Base-by-base conservation (phyloP, 2,329 filamentous ascomycete genomes). In the Neonectria ditissima region DNA sequence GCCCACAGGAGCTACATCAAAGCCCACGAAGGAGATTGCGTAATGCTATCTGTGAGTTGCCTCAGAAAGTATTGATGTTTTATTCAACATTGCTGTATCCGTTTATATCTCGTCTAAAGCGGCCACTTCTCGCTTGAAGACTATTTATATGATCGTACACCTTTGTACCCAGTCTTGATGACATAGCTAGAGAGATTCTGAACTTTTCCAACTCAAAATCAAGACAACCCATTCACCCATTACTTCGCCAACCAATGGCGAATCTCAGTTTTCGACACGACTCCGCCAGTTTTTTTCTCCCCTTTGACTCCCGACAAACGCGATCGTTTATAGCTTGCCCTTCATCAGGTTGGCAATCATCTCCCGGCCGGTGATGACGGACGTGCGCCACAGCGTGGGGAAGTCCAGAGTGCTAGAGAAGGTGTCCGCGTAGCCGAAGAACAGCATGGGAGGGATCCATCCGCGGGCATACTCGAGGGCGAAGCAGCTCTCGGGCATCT, bases 381-480 rank as follows among this genome's bases (percentile, higher is more conserved):
- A 87, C n/a, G 92, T 97, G 73, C 86, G 86, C 91, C 91, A 96
- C 74, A 97, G 79, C 2, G 93, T 97, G n/a, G 87, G 88, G 76
- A 97, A 87, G 79, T 97, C 94, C 69, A 97, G 83, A 5, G 93
- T 97, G 79, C 90, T 94, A 58, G 85, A 88, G 63, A 97, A 84
- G 50, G 87, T 89, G 79, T 97, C 94, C 67, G 93, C 92, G 78
- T 91, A 95, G 64, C 94, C 94, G 78, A 97, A 97, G 78, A 92
- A 91, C 55, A 97, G 83, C 94, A 97, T 97, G 62, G 92, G 92
- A 50, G 94, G 94, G 79, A 97, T 97, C 92, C 93, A 97, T 67
- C 94, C 93, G 70, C 91, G 85, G 50, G 92, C 92, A 79, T 94
- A 92, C 84, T 95, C 92, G 71, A 96, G 85, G 56, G 92, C 92